Base-by-base conservation (phyloP, 805 yeast genomes). In the Sugiyamaella mastotermitis region DNA sequence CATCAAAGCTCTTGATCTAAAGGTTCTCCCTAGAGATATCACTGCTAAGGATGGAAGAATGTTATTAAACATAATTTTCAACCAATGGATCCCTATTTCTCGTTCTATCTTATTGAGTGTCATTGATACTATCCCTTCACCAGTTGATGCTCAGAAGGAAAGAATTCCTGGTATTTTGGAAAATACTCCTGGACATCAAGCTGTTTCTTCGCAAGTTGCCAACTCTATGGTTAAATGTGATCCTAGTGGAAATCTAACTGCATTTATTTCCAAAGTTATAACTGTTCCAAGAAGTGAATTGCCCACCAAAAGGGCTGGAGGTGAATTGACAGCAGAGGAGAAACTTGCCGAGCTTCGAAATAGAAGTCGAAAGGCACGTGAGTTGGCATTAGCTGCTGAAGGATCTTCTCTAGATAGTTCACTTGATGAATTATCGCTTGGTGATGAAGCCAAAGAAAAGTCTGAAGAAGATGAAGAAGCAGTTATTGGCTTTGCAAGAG, bases 81-180 rank as follows among this genome's bases (percentile, higher is more conserved):
- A 86, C 1, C 97, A 90, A 55, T 92, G 98, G 97, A 65, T 92
- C 16, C 97, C 99, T 1, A 75, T 92, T 3, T 82, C 97, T 17
- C 80, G 83, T 26, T 84, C 97, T 0, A 73, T 90, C 6, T 62
- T 92, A 20, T 69, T 92, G 7, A 78, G 94, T 1, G 94, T 90
- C 3, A 80, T 88, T 22, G 92, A 86, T 42, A 75, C 76, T 44
- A 59, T 92, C 33, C 96, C 97, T 0, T 82, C 94, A 5, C 98
- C 98, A 1, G 51, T 70, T 4, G 65, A 56, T 1, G 83, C 97
- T 0, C 99, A 92, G 58, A 61, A 60, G 16, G 74, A 70, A 23
- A 73, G 97, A 47, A 73, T 85, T 45, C 81, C 79, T 8, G 72
- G 73, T 10, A 71, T 88, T 23, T 59, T 92, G 31, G 74, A 73